Evolutionary conservation across 495 filamentous ascomycete genomes (phyloP).

Genomic region (Neurospora sp.): DNA sequence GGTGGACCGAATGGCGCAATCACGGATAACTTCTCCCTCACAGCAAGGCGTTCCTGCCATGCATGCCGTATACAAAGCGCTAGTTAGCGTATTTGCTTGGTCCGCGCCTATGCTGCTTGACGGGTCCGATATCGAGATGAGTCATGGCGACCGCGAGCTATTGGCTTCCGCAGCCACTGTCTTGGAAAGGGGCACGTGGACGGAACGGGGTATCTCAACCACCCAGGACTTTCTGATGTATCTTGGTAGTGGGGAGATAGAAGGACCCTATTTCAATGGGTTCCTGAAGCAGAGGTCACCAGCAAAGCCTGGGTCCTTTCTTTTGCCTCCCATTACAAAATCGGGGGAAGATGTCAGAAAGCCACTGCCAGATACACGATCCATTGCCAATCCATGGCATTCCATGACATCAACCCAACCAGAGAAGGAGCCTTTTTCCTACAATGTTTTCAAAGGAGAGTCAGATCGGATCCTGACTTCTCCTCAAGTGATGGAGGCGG

Average conservation of each 20-base stretch:
- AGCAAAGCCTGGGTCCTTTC: conserved; percentile 16
- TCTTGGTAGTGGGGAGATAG: conserved; percentile 35
- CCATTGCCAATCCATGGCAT: conserved; percentile 28
- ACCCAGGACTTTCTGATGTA: conserved; percentile 34
- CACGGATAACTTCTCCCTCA: conserved; percentile 21
- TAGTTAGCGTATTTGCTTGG: conserved; percentile 33
- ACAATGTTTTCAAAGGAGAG: conserved; percentile 22
- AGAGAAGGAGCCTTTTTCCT: conserved; percentile 18
- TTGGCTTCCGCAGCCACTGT: conserved; percentile 21
- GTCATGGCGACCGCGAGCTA: conserved; percentile 25
- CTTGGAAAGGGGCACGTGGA: conserved; percentile 33
- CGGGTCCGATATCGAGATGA: conserved; percentile 22
- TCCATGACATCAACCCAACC: conserved; percentile 5
- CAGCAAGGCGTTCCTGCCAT: conserved; percentile 25
- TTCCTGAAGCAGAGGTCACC: conserved; percentile 35
- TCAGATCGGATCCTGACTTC: conserved; percentile 21
- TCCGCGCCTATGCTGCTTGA: conserved; percentile 35
- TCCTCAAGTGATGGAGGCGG: conserved; percentile 23
- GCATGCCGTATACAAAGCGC: conserved; percentile 37
- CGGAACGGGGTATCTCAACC: conserved; percentile 28
- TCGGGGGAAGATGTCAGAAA: conserved; percentile 26
- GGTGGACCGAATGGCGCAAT: conserved; percentile 31
- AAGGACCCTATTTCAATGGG: conserved; percentile 30
- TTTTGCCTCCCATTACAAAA: conserved; percentile 23
- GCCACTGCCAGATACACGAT: conserved; percentile 32